Conservation (phyloP, 1,139 yeast genomes). For the Scheffersomyces insectosa region DNA sequence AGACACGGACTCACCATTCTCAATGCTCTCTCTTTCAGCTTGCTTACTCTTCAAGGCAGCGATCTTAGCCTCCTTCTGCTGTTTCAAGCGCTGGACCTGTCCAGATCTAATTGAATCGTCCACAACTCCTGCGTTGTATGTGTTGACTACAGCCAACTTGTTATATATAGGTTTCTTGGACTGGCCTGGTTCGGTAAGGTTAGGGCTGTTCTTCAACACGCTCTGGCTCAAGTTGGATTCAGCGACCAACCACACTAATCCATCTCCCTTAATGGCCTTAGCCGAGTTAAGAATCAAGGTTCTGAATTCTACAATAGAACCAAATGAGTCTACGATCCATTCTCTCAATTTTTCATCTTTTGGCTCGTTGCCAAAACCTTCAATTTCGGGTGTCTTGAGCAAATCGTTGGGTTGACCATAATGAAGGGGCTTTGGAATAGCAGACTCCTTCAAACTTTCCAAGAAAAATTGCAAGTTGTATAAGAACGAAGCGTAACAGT, state of each 20-base stretch:
- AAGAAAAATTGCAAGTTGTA: slow-evolving; percentile 61
- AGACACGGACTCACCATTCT: slow-evolving; percentile 8
- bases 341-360: slow-evolving; percentile 34
- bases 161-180: slow-evolving; percentile 35
- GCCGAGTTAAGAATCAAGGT: slow-evolving; percentile 64
- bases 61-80: slow-evolving; percentile 34
- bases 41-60: slow-evolving; percentile 25
- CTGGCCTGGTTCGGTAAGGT: slow-evolving; percentile 19
- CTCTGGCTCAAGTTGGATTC: slow-evolving; percentile 43
- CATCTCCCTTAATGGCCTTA: slow-evolving; percentile 69
- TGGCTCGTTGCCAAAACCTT: slow-evolving; percentile 37
- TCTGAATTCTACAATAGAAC: slow-evolving; percentile 67
- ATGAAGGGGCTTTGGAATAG: slow-evolving; percentile 12
- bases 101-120: slow-evolving; percentile 55
- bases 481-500: slow-evolving; percentile 59
- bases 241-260: slow-evolving; percentile 73
- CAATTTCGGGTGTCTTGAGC: slow-evolving; percentile 42
- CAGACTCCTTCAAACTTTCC: slow-evolving; percentile 45
- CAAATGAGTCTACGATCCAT: slow-evolving; percentile 59
- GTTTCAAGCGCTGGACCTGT: slow-evolving; percentile 42
- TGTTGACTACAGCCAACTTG: slow-evolving; percentile 63
- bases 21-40: slow-evolving; percentile 16
- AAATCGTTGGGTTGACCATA: slow-evolving; percentile 32
- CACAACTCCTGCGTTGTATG: slow-evolving; percentile 75
- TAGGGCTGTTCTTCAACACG: slow-evolving; percentile 19